Base-by-base conservation (phyloP, 2,329 filamentous ascomycete species). In the Fusarium sp. region DNA sequence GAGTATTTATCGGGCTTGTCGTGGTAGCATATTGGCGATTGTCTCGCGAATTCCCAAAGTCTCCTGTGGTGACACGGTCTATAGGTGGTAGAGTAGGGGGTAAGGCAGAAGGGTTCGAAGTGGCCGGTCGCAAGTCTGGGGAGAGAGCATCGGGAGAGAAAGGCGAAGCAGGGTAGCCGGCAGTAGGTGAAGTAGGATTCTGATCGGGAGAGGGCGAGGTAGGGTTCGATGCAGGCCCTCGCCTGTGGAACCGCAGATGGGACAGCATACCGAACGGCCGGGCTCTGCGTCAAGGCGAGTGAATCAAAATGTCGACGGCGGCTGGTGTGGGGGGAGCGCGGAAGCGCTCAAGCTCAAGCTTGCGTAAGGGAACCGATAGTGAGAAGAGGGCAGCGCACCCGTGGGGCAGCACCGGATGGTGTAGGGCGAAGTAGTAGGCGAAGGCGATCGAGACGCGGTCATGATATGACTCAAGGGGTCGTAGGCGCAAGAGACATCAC, bases 221-320 rank as follows among this genome's bases (percentile, higher is more conserved):
- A 63, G 86, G 85, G 78, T 83, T 86, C 56, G 85, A 87, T 37
- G 50, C 33, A 69, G 82, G 82, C 47, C 81, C 85, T 72, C 85
- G 84, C 71, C 86, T 84, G 72, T 88, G 86, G 77, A 88, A 87
- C 72, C 85, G 85, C 47, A 88, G 80, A 76, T 85, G 82, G 68
- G 83, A 85, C 53, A 85, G 79, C 84, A 86, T 85, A 65, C 60
- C 68, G 67, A 57, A 44, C 37, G 50, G 40, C 46, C 44, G 55
- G 66, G 70, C 67, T 68, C 64, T 60, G 47, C 44, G 62, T 67
- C 58, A 61, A 65, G 63, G 57, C 56, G 35, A 50, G 51, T 68
- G 68, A 63, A 68, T 70, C 62, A 70, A 62, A 67, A 70, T 58
- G 40, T 68, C 62, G 56, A 70, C 58, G 57, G 50, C 65, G 65